Evolutionary conservation across 225 moss, liverwort and hornwort species (phyloP).

Genomic region (Climacium dendroides): DNA sequence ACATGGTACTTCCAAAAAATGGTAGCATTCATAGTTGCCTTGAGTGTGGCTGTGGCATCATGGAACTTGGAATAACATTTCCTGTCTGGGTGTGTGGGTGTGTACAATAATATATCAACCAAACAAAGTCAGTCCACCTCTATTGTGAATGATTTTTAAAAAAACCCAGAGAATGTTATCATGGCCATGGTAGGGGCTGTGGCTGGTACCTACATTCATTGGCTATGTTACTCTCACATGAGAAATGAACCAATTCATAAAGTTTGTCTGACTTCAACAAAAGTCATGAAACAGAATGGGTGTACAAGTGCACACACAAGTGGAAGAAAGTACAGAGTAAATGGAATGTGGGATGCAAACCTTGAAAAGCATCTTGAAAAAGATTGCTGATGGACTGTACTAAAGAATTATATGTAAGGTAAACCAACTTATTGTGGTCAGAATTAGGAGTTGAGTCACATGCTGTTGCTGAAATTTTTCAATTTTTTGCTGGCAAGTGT

Average conservation of each 20-base stretch:
- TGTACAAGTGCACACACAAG: too few species aligned
- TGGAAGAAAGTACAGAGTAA: too few species aligned
- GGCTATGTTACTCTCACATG: neutral
- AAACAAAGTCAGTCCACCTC: neutral
- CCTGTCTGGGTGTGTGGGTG: neutral
- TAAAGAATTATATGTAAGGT: too few species aligned
- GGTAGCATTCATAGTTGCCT: neutral
- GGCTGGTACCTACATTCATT: neutral
- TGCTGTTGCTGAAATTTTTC: too few species aligned
- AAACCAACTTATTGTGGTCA: too few species aligned
- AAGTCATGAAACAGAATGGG: too few species aligned
- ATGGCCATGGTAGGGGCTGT: too few species aligned
- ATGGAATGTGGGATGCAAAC: neutral
- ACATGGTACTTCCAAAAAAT: neutral
- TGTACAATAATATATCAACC: too few species aligned
- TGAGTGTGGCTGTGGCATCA: neutral
- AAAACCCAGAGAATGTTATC: neutral
- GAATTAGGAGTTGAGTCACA: too few species aligned
- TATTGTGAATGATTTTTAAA: neutral
- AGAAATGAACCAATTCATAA: neutral
- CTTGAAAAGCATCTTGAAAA: neutral
- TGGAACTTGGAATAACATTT: neutral
- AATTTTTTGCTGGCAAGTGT: too few species aligned
- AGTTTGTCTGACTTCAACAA: fast-evolving
- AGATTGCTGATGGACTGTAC: neutral